Evolutionary conservation across 2,329 filamentous ascomycete species (phyloP).

Genomic region (Cordyceps farinosa): DNA sequence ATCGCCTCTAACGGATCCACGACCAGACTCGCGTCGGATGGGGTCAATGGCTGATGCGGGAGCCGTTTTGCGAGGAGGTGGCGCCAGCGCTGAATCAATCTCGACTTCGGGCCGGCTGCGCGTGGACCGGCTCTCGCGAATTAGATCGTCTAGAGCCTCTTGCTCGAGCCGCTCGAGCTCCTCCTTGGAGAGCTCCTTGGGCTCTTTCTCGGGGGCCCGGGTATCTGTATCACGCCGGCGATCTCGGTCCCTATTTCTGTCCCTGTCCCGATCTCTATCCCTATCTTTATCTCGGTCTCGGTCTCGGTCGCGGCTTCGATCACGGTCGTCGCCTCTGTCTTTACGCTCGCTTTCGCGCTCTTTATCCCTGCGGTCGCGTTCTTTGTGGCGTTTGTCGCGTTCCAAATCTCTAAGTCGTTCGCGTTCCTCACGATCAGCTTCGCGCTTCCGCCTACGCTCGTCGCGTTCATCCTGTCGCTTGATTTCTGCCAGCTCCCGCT

Average conservation of each 20-base stretch:
- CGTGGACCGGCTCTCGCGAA: conserved; percentile 54
- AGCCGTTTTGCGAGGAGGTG: conserved; percentile 49
- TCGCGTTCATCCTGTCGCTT: conserved; percentile 50
- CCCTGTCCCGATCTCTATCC: conserved; percentile 32
- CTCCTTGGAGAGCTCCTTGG: conserved; percentile 54
- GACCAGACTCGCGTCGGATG: conserved; percentile 45
- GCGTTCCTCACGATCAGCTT: conserved; percentile 55
- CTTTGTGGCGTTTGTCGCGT: conserved; percentile 38
- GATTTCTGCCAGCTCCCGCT: conserved; percentile 47
- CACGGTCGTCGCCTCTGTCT: conserved; percentile 25
- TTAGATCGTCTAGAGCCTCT: conserved; percentile 54
- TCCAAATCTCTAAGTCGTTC: conserved; percentile 42
- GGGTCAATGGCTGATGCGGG: conserved; percentile 59
- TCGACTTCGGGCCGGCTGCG: conserved; percentile 53
- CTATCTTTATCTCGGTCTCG: conserved; percentile 35
- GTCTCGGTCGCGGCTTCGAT: conserved; percentile 37
- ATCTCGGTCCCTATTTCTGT: conserved; percentile 31
- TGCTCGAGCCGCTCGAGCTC: conserved; percentile 56
- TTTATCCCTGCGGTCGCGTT: conserved; percentile 37
- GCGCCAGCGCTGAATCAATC: conserved; percentile 52
- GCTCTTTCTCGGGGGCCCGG: conserved; percentile 34
- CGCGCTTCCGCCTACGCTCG: conserved; percentile 46
- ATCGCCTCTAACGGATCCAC: conserved; percentile 37
- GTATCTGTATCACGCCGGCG: conserved; percentile 33
- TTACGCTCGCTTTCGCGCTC: conserved; percentile 32